phyloP scores from a whole-genome alignment of 495 filamentous ascomycete genomes.

The Hyaloscypha variabilis region DNA sequence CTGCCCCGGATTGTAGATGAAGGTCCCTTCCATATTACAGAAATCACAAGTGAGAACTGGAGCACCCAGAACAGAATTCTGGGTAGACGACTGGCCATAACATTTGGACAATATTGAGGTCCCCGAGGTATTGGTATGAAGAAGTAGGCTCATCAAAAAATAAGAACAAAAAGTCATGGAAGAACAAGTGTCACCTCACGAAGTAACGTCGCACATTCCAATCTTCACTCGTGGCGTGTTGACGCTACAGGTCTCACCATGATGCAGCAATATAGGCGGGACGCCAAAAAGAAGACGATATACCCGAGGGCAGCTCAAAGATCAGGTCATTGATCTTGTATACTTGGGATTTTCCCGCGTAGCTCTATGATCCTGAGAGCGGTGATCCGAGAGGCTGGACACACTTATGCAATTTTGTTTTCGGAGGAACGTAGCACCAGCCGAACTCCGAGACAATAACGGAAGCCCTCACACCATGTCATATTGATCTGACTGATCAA shows the following conservation, averaged over 20 bases:
- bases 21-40: conserved; percentile 3
- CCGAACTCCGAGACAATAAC: not conserved
- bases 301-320: no score
- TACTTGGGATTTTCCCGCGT: no score
- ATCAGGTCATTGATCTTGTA: no score
- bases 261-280: no score
- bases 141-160: not conserved
- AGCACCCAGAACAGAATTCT: not conserved
- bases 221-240: not conserved
- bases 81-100: conserved; percentile 6
- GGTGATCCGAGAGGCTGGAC: not conserved
- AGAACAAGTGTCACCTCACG: not conserved
- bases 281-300: no score
- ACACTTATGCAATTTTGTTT: not conserved
- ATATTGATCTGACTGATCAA: not conserved
- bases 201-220: not conserved
- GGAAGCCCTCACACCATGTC: not conserved
- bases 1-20: not conserved
- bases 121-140: not conserved
- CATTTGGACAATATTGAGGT: not conserved
- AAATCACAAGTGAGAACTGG: not conserved
- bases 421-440: not conserved
- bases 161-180: not conserved
- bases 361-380: not conserved
- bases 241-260: not conserved